Percentiles rank a stretch among this genome's conserved stretches.
phyloP scores from a whole-genome alignment of 2,329 filamentous ascomycete species.

The Aureobasidium sp. region DNA sequence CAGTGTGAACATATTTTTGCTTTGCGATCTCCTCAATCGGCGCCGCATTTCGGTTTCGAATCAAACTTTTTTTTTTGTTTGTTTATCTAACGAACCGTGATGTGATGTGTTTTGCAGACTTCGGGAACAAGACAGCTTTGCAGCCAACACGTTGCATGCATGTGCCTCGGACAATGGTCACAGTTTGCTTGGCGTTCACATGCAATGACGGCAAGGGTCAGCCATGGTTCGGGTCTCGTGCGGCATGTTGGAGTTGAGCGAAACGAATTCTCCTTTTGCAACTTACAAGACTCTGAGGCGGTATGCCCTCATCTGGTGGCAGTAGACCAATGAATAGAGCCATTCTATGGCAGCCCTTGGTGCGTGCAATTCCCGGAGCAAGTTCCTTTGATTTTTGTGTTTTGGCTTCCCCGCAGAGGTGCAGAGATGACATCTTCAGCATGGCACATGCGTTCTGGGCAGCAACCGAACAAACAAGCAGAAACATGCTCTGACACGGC shows the following conservation, averaged over 20 bases:
- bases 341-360: constrained; percentile 8
- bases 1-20: constrained; percentile 9
- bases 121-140: background rate
- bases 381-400: background rate
- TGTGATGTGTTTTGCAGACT: background rate
- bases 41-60: too few species aligned
- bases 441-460: background rate
- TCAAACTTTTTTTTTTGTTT: too few species aligned
- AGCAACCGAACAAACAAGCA: background rate
- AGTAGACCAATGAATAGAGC: background rate
- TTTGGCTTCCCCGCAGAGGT: background rate
- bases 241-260: background rate
- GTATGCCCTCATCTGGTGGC: background rate
- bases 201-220: constrained; percentile 6
- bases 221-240: background rate
- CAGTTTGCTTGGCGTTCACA: constrained; percentile 4
- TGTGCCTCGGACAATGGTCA: background rate
- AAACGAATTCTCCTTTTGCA: background rate
- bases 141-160: background rate
- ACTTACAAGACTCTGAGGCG: background rate
- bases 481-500: constrained; percentile 13
- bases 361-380: background rate
- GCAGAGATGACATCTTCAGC: constrained; percentile 1
- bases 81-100: too few species aligned
- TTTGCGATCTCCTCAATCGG: too few species aligned